Evolutionary conservation across 306 rosid species (phyloP).

Genomic region (Acacia confusa): DNA sequence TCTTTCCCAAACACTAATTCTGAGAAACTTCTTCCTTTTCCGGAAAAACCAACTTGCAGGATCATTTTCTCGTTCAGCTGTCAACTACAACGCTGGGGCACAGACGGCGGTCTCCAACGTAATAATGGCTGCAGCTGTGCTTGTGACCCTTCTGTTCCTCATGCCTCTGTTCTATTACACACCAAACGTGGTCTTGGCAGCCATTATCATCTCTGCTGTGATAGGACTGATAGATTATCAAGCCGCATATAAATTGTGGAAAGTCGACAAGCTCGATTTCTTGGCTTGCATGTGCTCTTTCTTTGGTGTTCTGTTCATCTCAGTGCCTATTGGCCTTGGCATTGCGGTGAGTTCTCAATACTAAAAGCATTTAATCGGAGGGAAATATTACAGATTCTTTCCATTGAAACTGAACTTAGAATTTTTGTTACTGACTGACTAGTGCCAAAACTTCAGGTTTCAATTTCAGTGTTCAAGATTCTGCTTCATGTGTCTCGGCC

Average conservation of each 20-base stretch:
- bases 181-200: constrained; percentile 80
- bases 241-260: constrained; percentile 73
- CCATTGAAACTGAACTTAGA: neutral
- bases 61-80: constrained; percentile 96
- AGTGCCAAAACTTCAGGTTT: constrained; percentile 58
- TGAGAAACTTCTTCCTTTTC: constrained; percentile 17
- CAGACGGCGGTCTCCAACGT: constrained; percentile 82
- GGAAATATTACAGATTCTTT: neutral
- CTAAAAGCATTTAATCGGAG: neutral
- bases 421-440: neutral
- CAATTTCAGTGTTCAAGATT: constrained; percentile 89
- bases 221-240: constrained; percentile 79
- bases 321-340: constrained; percentile 91
- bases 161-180: constrained; percentile 96
- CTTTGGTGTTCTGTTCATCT: constrained; percentile 88
- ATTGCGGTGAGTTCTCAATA: constrained; percentile 67
- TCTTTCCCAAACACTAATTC: neutral
- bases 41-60: constrained; percentile 52
- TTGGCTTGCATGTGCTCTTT: constrained; percentile 86
- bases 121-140: constrained; percentile 89
- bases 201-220: constrained; percentile 94
- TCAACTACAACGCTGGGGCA: constrained; percentile 92
- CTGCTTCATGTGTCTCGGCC: constrained; percentile 92
- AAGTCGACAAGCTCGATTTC: constrained; percentile 95
- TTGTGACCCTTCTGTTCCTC: constrained; percentile 84